Base-by-base conservation (phyloP, 2,329 filamentous ascomycete genomes). In the Ophiostoma sp. region DNA sequence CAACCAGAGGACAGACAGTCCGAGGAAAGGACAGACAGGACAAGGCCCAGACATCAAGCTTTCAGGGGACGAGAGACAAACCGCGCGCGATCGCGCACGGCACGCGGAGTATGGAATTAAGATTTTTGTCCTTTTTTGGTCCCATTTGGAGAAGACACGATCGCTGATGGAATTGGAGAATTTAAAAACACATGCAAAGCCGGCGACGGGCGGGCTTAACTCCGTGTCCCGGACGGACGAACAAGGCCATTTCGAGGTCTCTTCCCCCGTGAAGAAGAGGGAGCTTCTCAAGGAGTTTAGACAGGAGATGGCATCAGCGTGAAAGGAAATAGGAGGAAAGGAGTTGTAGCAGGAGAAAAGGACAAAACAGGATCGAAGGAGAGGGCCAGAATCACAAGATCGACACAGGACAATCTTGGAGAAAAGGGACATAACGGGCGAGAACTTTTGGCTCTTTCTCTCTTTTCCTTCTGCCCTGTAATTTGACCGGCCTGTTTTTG, bases 161-260 rank as follows among this genome's bases (percentile, higher is more conserved):
- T 55, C 22, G 42, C 15, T 68, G 31, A 50, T 42, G 68, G 28
- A 28, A n/a, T 59, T 36, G 69, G 48, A 36, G 28, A 19, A 8
- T 1, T 9, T 15, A 8, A 28, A 31, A 28, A 2, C 1, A 59
- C 7, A 57, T 15, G 52, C 55, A 57, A 39, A 28, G 33, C 36
- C 69, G 69, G 57, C 42, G 55, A 61, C 55, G 39, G 55, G 25
- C 55, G 69, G 25, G 61, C 55, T 63, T 71, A 71, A 63, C 55
- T 71, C 69, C 69, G 69, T 63, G 52, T 7, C 11, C 57, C 57
- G 55, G 69, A 59, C 69, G 69, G 52, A 36, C 64, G 64, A 68
- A 48, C 22, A 50, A 19, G 28, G 4, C 22, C 50, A 12, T 31
- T 39, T 25, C n/a, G 52, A 25, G 33, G 11, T 39, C 17, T 48